Base-by-base conservation (phyloP, 176 grass and related monocot genomes). In the Bonia amplexicaulis region DNA sequence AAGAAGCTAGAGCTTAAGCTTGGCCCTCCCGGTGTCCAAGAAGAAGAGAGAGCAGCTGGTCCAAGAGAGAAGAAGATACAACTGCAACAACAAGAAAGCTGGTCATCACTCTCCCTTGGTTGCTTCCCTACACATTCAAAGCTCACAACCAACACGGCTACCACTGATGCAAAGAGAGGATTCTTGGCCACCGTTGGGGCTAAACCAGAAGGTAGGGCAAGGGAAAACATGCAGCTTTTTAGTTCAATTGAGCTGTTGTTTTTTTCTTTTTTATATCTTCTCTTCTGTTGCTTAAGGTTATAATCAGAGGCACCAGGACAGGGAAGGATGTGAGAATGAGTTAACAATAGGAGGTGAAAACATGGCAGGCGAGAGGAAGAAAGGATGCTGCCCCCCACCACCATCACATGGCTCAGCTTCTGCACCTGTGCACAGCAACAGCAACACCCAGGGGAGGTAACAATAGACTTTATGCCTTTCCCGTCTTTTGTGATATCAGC, bases 1-100 rank as follows among this genome's bases (percentile, higher is more conserved):
- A 86, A 55, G 45, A 65, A 92, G 37, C 86, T 99, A 62, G 96
- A 99, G 48, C 80, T 99, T 6, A 99, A 69, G 80, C 92, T 99
- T 23, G 90, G 89, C 41, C 96, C 81, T 35, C 96, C 96, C 33
- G 93, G 91, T 45, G 66, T 75, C 59, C 42, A 62, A 39, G 71
- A 66, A 9, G 40, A n/a, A 2, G 77, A 74, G 37, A 63, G 59
- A 67, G 12, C 16, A 48, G 41, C 54, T 58, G 31, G 29, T 5
- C 41, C 46, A 49, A 35, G 73, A 33, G 54, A 68, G 78, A 60
- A 71, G 66, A 75, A 87, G 84, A 71, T 67, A 69, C 35, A 79
- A 20, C 46, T 83, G 40, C 69, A 58, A 9, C 53, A 83, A 6
- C 75, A 88, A 74, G 69, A 86, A 25, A 85, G 86, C 55, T 80